These are phyloP conservation scores for Scheffersomyces stipitis DNA, from an alignment of 805 yeast genomes.

Conservation along the genomic window DNA sequence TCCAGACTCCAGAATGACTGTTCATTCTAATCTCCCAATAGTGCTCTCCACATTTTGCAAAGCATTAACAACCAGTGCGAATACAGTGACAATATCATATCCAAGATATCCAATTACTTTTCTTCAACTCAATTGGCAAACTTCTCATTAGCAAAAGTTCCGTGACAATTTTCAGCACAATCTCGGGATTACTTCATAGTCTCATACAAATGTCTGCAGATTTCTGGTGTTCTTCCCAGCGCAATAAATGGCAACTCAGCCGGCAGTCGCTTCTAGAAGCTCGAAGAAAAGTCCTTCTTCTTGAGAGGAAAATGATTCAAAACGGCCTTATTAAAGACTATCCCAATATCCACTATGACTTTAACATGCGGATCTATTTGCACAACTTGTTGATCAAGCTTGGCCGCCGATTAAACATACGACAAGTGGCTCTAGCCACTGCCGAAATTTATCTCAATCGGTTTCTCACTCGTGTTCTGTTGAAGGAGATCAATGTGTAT, in stretches of 20 bases:
- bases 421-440: slow-evolving; percentile 85
- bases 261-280: slow-evolving; percentile 54
- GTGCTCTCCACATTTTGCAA: no score
- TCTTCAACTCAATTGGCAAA: no score
- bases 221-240: slow-evolving; percentile 84
- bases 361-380: slow-evolving; percentile 70
- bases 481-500: slow-evolving; percentile 81
- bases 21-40: no score
- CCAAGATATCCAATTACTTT: no score
- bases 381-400: slow-evolving; percentile 72
- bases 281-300: slow-evolving; percentile 39
- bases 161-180: no score
- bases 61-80: no score
- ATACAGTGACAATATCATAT: no score
- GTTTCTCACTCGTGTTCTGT: slow-evolving; percentile 67
- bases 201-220: slow-evolving; percentile 82
- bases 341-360: slow-evolving; percentile 51
- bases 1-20: no score
- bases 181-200: no score
- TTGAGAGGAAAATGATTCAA: slow-evolving; percentile 45
- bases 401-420: slow-evolving; percentile 72
- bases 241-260: slow-evolving; percentile 78
- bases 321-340: slow-evolving; percentile 43
- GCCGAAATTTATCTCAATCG: slow-evolving; percentile 86
- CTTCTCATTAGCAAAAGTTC: no score